A percentile compares a stretch with the other conserved stretches of the same genome.
These are phyloP conservation scores for Leptomonas pyrrhocoris DNA, from an alignment of 208 protist species.

Conservation along the genomic window DNA sequence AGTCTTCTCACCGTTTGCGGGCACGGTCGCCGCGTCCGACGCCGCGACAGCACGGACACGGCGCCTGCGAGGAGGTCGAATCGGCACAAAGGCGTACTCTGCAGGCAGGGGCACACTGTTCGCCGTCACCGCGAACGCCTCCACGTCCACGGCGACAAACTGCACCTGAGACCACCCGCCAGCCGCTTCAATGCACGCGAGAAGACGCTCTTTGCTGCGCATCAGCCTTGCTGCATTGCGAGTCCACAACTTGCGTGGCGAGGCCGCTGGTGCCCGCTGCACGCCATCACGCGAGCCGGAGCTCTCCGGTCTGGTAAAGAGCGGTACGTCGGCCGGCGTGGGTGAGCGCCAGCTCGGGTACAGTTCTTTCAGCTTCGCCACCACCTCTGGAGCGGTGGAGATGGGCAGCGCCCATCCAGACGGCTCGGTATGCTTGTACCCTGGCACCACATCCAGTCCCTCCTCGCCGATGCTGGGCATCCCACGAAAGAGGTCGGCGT, in stretches of 20 bases:
- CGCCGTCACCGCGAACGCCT: conserved; percentile 33
- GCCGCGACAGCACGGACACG: neutral
- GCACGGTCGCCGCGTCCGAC: neutral
- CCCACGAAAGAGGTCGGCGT: conserved; percentile 8
- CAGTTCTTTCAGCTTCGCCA: conserved; percentile 27
- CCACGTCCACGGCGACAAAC: conserved; percentile 63
- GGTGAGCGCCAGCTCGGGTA: conserved; percentile 39
- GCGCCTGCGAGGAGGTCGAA: neutral
- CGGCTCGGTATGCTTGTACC: conserved; percentile 38
- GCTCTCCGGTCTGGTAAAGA: conserved; percentile 39
- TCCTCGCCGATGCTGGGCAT: neutral
- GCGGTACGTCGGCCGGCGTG: conserved; percentile 30
- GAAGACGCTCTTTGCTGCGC: conserved; percentile 34
- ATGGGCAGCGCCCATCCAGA: conserved; percentile 53
- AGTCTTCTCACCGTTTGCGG: neutral
- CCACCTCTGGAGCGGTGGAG: conserved; percentile 29
- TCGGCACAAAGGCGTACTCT: conserved; percentile 51
- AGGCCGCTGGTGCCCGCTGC: neutral
- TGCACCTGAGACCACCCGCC: conserved; percentile 40
- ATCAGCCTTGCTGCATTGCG: conserved; percentile 27
- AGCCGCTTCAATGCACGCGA: conserved; percentile 27
- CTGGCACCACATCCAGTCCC: conserved; percentile 48
- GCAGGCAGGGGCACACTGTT: conserved; percentile 39
- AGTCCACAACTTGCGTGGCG: conserved; percentile 5
- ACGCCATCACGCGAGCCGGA: neutral